These are phyloP conservation scores for Pachyrhizus erosus DNA, from an alignment of 306 rosid genomes.

Conservation along the genomic window DNA sequence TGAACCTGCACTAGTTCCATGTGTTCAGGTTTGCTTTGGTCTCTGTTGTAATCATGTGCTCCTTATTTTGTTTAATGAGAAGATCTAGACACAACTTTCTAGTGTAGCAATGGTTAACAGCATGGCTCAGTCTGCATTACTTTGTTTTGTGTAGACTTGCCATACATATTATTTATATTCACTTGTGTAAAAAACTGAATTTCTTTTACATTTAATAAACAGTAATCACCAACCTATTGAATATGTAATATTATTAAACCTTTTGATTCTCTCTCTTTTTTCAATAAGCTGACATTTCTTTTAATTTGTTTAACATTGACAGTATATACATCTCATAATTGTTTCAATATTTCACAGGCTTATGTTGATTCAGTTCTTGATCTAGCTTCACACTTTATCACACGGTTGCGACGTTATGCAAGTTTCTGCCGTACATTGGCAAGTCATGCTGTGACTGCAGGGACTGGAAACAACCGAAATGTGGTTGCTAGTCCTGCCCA, in stretches of 20 bases:
- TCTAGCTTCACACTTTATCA: conserved; percentile 97
- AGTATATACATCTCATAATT: conserved; percentile 25
- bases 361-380: conserved; percentile 98
- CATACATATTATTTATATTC: neutral
- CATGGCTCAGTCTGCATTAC: neutral
- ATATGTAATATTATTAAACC: conserved; percentile 8
- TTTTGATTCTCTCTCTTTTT: neutral
- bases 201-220: neutral
- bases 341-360: conserved; percentile 65
- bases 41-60: conserved; percentile 23
- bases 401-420: conserved; percentile 92
- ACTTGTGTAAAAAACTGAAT: neutral
- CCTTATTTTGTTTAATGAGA: conserved; percentile 19
- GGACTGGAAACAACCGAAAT: conserved; percentile 85
- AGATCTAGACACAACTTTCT: neutral
- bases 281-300: conserved; percentile 23
- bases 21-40: conserved; percentile 71
- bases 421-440: conserved; percentile 96
- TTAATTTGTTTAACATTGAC: conserved; percentile 22
- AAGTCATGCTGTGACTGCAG: conserved; percentile 89
- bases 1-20: conserved; percentile 78
- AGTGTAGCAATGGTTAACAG: neutral
- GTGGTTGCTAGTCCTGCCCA: conserved; percentile 88
- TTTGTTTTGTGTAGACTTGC: neutral
- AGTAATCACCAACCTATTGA: neutral